Base-by-base conservation (phyloP, 495 filamentous ascomycete genomes). In the Clavariopsis aquatica region DNA sequence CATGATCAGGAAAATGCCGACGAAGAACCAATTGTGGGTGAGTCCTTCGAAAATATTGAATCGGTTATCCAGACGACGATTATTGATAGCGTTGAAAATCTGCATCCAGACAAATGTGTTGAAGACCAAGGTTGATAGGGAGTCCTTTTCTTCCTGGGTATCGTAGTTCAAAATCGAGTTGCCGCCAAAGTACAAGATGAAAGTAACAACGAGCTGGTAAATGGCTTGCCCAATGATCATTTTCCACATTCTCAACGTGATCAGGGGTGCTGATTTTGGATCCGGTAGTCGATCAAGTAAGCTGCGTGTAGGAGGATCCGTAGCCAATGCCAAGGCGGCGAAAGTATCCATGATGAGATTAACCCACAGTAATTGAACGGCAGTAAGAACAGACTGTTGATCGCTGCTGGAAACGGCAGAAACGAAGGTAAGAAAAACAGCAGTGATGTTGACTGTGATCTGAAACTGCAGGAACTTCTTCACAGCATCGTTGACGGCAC, bases 291-390 rank as follows among this genome's bases (percentile, higher is more conserved):
- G 87, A 67, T 91, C 73, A 20, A 96, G 81, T 52, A 95, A 83
- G 34, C 79, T 81, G 10, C 82, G 78, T 7, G 87, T 84, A 2
- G 92, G 90, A 6, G 89, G 86, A 73, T 96, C 92, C 1, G 91
- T 95, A 17, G 92, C 91, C 29, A 95, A 79, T n/a, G 91, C 92
- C 53, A 96, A 84, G n/a, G 92, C 91, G 3, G 91, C 92, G 69
- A 96, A 91, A n/a, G 91, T 94, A 70, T 96, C 92, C 91, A 95
- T 94, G 72, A 96, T 94, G 46, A 96, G 77, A 73, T 96, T 95
- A 43, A 96, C 89, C 91, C 91, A 96, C 26, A 96, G 82, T 49
- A 96, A 82, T 72, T 96, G 91, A 2, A 94, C 90, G 22, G 91
- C 88, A 3, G 86, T 92, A 57, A 96, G 83, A 4, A 94, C 89